phyloP scores from a whole-genome alignment of 2,329 filamentous ascomycete genomes.

The Elsinoe fawcettii region DNA sequence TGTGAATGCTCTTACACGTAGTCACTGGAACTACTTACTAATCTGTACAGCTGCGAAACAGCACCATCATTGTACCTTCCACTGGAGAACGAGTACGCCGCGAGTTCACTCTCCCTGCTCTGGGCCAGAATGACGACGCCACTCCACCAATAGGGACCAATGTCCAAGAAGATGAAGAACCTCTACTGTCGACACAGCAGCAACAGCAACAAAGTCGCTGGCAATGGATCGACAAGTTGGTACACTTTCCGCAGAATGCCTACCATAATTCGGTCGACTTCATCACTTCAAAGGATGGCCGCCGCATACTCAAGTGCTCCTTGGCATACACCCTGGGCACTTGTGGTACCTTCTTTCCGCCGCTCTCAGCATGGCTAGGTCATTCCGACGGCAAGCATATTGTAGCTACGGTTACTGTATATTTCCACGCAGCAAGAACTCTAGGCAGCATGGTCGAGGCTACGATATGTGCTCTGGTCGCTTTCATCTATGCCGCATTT shows the following conservation, averaged over 20 bases:
- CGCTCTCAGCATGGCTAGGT: constrained; percentile 65
- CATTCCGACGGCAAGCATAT: constrained; percentile 87
- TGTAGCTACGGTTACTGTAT: constrained; percentile 87
- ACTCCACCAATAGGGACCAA: not conserved
- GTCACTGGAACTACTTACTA: not conserved
- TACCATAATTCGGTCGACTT: constrained; percentile 43
- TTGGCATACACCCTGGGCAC: constrained; percentile 82
- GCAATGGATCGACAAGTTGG: not conserved
- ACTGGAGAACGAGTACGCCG: constrained; percentile 80
- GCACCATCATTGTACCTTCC: constrained; percentile 76
- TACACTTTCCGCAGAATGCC: constrained; percentile 26
- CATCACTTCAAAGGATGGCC: constrained; percentile 63
- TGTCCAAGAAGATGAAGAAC: not conserved
- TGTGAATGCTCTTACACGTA: not conserved
- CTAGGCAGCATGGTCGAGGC: constrained; percentile 87
- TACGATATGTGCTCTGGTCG: constrained; percentile 64
- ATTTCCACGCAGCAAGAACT: constrained; percentile 84
- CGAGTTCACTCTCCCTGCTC: constrained; percentile 59
- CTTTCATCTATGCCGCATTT: constrained; percentile 69
- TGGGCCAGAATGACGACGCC: constrained; percentile 13
- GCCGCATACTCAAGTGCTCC: constrained; percentile 81
- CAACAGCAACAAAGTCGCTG: constrained; percentile 7
- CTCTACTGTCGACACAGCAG: constrained; percentile 1
- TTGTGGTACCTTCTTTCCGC: constrained; percentile 72
- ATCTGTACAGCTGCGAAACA: constrained; percentile 28